Evolutionary conservation across 306 rosid species (phyloP), one percentile per base, ranked within the genome.

Genomic region (Benincasa hispida): DNA sequence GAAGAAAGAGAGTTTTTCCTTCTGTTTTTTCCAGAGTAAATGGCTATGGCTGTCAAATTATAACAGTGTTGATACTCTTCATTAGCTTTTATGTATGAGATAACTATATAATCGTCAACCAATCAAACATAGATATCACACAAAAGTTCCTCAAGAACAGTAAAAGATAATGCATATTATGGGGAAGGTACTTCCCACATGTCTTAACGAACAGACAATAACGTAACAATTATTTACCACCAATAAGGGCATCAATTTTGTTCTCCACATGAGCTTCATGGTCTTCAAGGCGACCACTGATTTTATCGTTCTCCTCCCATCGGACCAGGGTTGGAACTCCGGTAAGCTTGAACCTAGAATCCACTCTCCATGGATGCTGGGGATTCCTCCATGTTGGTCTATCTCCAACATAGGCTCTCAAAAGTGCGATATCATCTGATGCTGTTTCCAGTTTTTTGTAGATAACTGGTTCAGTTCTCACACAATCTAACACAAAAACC

Each of bases 321-420:
- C 80, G 89, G 68, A 90, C 37, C 74, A 94, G 84, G 0, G 98
- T 90, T 2, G 98, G 97, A 37, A 89, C 93, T 27, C 97, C 93
- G 2, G 90, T 86, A 77, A 94, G 84, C 88, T 89, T 88, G 84
- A 94, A 91, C 81, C 69, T 85, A 5, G 96, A 70, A 37, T 90
- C 95, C 75, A 87, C 86, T 84, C 94, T 88, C 96, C 96, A 90
- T 17, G 92, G 94, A 80, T 89, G 94, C 47, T 62, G 85, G 18
- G 94, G 88, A 80, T 84, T 91, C 87, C 93, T 88, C 98, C 97
- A 93, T 72, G 98, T 90, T 81, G 91, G 89, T 73, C 91, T 82
- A 41, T 91, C 94, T 82, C 96, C 96, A 55, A 91, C 98, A 79
- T 87, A 90, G 39, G 91, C 96, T 85, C 85, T 86, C 88, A 91